Percentiles rank a stretch among this genome's conserved stretches.
These are phyloP conservation scores for Peronospora farinosa DNA, from an alignment of 352 stramenopile species.

Conservation along the genomic window DNA sequence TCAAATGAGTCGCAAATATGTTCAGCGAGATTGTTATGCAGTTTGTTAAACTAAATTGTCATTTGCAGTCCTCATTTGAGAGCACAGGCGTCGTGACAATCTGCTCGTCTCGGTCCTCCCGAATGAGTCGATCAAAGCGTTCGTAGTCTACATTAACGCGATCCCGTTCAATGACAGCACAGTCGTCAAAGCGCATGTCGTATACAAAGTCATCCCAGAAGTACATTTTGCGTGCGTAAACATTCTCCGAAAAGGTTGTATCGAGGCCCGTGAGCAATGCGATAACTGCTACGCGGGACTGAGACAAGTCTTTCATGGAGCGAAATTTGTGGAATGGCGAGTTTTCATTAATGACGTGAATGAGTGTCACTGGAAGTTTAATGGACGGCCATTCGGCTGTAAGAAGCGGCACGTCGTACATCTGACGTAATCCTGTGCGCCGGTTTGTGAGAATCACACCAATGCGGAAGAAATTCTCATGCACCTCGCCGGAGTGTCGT, in stretches of 20 bases:
- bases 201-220: conserved; percentile 85
- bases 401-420: conserved; percentile 80
- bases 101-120: conserved; percentile 27
- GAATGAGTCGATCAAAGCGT: conserved; percentile 53
- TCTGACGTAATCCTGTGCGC: conserved; percentile 69
- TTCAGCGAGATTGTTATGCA: neutral
- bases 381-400: conserved; percentile 77
- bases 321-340: conserved; percentile 79
- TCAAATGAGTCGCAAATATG: neutral
- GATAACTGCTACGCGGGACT: conserved; percentile 71
- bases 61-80: conserved; percentile 9
- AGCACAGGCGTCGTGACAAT: conserved; percentile 23
- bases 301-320: conserved; percentile 58
- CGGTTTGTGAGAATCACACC: conserved; percentile 78
- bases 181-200: conserved; percentile 72
- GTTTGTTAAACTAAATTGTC: conserved; percentile 20
- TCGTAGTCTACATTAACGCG: conserved; percentile 61
- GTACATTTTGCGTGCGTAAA: conserved; percentile 85
- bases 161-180: conserved; percentile 63
- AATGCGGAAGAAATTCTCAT: conserved; percentile 80
- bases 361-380: conserved; percentile 72
- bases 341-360: conserved; percentile 74
- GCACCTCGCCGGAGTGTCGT: conserved; percentile 67
- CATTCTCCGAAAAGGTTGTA: conserved; percentile 80
- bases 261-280: conserved; percentile 75